Base-by-base conservation (phyloP, 306 rosid genomes). In the Rubus parviflorus region DNA sequence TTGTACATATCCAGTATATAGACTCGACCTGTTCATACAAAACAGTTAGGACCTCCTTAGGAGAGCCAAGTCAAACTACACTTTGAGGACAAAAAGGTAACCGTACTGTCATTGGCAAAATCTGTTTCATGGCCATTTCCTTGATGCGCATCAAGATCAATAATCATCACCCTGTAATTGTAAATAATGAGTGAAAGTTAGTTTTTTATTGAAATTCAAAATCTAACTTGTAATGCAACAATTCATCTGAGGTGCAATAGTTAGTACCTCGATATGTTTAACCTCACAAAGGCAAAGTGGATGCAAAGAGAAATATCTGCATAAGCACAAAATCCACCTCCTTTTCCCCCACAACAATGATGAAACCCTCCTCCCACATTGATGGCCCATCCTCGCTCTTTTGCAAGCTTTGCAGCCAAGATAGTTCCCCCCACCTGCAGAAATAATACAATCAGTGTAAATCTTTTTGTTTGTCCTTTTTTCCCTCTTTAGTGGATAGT, bases 121-220 rank as follows among this genome's bases (percentile, higher is more conserved):
- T 92, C 98, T 75, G 71, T 85, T 82, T 90, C 98, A 75, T 90
- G 95, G 77, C 98, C 98, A 79, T 94, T 90, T 83, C 98, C 98
- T 94, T 94, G 97, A 87, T 92, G 98, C 79, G 97, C 98, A 82
- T 94, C 98, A 71, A 94, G 97, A 90, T 92, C 98, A 82, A 94
- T 84, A 66, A 94, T 94, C 97, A 94, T 92, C 82, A 87, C 97
- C 85, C 97, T 94, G 86, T 61, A 70, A 74, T 72, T 56, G 77
- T 79, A 86, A 61, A 70, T 23, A 77, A 77, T 9, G 20, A 40
- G 70, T 65, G 76, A 71, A n/a, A 80, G 57, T 46, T 47, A 43
- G 16, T 14, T 67, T 68, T 40, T 61, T 58, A 61, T 69, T 30
- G 20, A 77, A 45, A 64, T 63, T 68, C 70, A 81, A 52, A 80